phyloP scores from a whole-genome alignment of 495 filamentous ascomycete species.

The Chaetomium cochliodes region DNA sequence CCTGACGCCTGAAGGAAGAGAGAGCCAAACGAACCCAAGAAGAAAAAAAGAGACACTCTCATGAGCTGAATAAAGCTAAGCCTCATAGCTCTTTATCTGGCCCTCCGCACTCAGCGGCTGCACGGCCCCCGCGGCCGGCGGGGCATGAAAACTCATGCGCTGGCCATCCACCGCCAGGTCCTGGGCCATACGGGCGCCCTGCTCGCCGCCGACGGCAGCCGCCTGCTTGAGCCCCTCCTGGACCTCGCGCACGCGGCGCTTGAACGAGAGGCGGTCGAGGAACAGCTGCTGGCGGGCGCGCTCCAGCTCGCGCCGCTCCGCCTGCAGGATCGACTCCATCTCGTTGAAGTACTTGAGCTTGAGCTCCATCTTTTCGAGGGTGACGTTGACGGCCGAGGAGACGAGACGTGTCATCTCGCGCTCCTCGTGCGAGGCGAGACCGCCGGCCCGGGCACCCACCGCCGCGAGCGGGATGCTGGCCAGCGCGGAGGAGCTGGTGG shows the following conservation, averaged over 20 bases:
- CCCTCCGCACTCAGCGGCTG: conserved; percentile 68
- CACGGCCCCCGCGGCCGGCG: conserved; percentile 46
- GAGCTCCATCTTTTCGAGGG: conserved; percentile 76
- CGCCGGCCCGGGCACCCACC: conserved; percentile 79
- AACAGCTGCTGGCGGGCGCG: conserved; percentile 87
- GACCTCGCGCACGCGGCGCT: conserved; percentile 77
- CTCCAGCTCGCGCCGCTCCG: conserved; percentile 90
- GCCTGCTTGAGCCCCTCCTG: conserved; percentile 72
- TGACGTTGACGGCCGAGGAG: conserved; percentile 79
- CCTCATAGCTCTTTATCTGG: conserved; percentile 52
- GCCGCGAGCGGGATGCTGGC: conserved; percentile 79
- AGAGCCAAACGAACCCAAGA: conserved; percentile 7
- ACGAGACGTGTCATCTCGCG: conserved; percentile 92
- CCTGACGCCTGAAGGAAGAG: conserved; percentile 17
- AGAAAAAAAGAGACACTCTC: conserved; percentile 1
- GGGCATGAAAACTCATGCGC: conserved; percentile 61
- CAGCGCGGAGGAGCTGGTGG: conserved; percentile 57
- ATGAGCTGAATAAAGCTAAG: conserved; percentile 30
- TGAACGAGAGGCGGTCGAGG: conserved; percentile 84
- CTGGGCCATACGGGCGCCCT: conserved; percentile 56
- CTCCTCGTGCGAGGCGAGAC: conserved; percentile 90
- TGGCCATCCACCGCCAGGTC: conserved; percentile 50
- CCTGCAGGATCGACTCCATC: conserved; percentile 86
- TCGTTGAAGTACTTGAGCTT: conserved; percentile 93
- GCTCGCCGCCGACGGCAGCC: conserved; percentile 57